phyloP scores from a whole-genome alignment of 1,139 yeast species.

The Zygoascus meyerae region DNA sequence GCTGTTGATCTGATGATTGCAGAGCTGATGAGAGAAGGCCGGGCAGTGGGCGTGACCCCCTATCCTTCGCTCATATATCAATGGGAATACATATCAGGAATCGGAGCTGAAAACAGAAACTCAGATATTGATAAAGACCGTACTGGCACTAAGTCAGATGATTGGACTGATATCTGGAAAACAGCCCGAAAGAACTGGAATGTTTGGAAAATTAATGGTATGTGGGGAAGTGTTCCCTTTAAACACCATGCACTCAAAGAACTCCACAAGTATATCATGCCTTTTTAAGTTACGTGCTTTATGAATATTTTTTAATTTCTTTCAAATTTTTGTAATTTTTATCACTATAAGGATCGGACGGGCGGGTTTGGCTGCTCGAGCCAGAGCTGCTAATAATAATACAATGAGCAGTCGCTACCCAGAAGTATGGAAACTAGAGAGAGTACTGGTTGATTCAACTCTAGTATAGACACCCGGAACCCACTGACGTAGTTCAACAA shows the following conservation, averaged over 20 bases:
- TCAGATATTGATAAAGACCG: conserved; percentile 14
- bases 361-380: too few species aligned
- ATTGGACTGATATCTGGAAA: conserved; percentile 7
- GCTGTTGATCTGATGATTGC: conserved; percentile 19
- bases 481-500: too few species aligned
- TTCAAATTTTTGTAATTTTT: too few species aligned
- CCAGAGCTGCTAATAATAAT: too few species aligned
- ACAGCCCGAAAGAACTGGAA: conserved; percentile 1
- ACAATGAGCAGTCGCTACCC: too few species aligned
- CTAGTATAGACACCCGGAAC: too few species aligned
- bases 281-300: not conserved
- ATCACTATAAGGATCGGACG: too few species aligned
- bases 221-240: conserved; percentile 1
- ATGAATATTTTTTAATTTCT: too few species aligned
- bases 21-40: conserved; percentile 10
- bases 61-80: conserved; percentile 17
- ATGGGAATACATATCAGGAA: conserved; percentile 17
- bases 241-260: conserved; percentile 9
- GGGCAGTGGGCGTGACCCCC: conserved; percentile 14
- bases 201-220: conserved; percentile 9
- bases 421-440: too few species aligned
- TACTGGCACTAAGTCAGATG: not conserved
- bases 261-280: not conserved
- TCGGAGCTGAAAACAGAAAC: conserved; percentile 17
- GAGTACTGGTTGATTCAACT: too few species aligned